phyloP scores from a whole-genome alignment of 176 grass and related monocot genomes.

The Calamus simplicifolius region DNA sequence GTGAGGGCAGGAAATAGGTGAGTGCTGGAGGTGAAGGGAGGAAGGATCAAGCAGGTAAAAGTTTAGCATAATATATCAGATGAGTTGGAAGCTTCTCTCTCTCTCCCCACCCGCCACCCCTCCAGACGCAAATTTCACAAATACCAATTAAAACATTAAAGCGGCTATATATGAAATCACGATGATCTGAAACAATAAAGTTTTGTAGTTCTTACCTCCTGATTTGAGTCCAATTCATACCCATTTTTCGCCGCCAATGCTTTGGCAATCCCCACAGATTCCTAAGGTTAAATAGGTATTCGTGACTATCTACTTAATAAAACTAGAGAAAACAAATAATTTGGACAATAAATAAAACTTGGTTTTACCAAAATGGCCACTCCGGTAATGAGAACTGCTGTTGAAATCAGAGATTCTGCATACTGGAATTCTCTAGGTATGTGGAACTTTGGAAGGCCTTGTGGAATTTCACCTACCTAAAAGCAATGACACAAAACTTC shows the following conservation, averaged over 20 bases:
- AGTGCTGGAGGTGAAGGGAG: no score
- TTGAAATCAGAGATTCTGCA: constrained; percentile 61
- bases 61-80: no score
- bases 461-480: constrained; percentile 98
- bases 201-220: constrained; percentile 47
- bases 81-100: no score
- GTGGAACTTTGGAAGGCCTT: constrained; percentile 80
- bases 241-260: constrained; percentile 94
- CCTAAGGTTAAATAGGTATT: constrained; percentile 34
- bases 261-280: constrained; percentile 99
- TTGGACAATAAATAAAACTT: background rate
- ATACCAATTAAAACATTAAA: no score
- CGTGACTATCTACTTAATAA: constrained; percentile 1
- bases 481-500: constrained; percentile 1
- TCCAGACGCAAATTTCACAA: no score
- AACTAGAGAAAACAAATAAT: no score
- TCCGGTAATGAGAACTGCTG: constrained; percentile 86
- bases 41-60: no score
- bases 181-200: no score
- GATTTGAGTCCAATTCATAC: constrained; percentile 95
- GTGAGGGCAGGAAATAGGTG: no score
- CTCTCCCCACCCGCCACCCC: no score
- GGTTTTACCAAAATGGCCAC: constrained; percentile 86
- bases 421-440: constrained; percentile 81
- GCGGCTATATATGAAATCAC: no score